Evolutionary conservation across 768 basidiomycete genomes (phyloP), one percentile per base, ranked within the genome.

Genomic region (Lactifluus pinguis): DNA sequence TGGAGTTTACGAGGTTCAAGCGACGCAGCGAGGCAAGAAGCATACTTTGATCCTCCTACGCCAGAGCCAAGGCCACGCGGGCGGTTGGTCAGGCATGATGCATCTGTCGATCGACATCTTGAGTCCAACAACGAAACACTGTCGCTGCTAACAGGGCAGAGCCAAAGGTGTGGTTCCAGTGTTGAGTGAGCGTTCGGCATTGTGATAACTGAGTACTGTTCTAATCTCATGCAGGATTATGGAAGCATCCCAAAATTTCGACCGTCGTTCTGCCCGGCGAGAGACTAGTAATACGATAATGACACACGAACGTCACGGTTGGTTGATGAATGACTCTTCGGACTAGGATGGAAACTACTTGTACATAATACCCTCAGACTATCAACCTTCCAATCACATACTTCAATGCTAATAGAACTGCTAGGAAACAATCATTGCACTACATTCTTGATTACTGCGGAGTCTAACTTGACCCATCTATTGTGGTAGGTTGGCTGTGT

Each of bases 281-380:
- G 49, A 56, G 17, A n/a, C 7, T 47, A 25, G 14, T 25, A 25
- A 5, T 25, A 47, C 21, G 45, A 47, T 21, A 47, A 7, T 4
- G 30, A 38, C 13, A 49, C 39, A 58, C 44, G 56, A 49, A 52
- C 44, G 48, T 36, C 55, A 62, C 56, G 57, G 49, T 32, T 62
- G 61, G 61, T 32, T 62, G 41, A 53, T 62, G 39, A 54, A 62
- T 13, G 61, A 62, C 57, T 62, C 56, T 7, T 57, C 61, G 32
- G 61, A 62, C 25, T 62, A 62, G 48, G n/a, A 62, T 44, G 30
- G 25, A 14, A 53, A 25, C 25, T 25, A 25, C 25, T 54, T 21
- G 32, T 6, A 34, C 32, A 34, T 25, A 4, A 42, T 30, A 57
- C 4, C 55, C 11, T 1, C 7, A 32, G 3, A 38, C 30, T 32